Evolutionary conservation across 352 stramenopile species (phyloP), one percentile per base, ranked within the genome.

Genomic region (Globisporangium spinosum): DNA sequence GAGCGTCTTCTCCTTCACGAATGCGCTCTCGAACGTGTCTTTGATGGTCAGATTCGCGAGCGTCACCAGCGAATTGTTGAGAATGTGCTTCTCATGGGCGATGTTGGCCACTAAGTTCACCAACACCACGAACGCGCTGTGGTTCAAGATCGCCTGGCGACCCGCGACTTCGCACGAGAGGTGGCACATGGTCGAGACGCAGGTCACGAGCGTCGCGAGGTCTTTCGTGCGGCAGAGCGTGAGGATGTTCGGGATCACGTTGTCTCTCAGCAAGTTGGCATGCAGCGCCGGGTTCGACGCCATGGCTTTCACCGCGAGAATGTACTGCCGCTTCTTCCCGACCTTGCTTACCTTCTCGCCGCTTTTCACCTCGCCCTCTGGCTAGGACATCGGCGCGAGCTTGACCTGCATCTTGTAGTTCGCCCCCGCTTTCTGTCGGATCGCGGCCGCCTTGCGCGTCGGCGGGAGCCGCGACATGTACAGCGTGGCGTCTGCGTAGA

Each of bases 11-110:
- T 93, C 85, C 65, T 89, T 89, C 58, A 93, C 80, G 64, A 91
- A 89, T 0, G 74, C 69, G 54, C 72, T 78, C 69, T 93, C 85
- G 40, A 76, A 79, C 15, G 78, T 76, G 56, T 93, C 85, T 45
- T 93, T 83, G 32, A 93, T 91, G 35, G 83, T 93, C 20, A 91
- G 61, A 49, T 93, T 93, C 2, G 82, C 80, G n/a, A 90, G 70
- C 22, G 74, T 86, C 17, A 67, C 73, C 10, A 79, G 69, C 0
- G 76, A 72, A 22, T 72, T 66, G 13, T 62, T 65, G 40, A 63
- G 32, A 29, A 64, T 55, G 12, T 32, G 69, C 27, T 40, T 47
- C 2, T 71, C 70, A 1, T 67, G 45, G 1, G 62, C 8, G 7
- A 64, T 49, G 9, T 40, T 58, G 2, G 71, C 59, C 7, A 67